Evolutionary conservation across 2,329 filamentous ascomycete genomes (phyloP).

Genomic region (Metarhizium anisopliae): DNA sequence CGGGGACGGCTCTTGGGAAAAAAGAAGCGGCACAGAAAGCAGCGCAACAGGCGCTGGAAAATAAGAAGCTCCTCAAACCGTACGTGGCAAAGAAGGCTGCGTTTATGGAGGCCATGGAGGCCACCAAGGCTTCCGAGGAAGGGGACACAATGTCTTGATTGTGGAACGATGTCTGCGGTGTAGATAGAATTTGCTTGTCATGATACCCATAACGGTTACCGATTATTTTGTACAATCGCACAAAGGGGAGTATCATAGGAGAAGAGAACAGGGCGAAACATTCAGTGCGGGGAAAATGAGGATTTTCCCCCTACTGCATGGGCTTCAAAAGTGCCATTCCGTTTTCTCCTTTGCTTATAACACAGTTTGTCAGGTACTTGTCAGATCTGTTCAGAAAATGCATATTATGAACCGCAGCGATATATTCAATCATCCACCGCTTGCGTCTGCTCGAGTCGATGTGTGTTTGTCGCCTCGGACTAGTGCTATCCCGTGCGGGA

Average conservation of each 20-base stretch:
- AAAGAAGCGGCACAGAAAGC: constrained; percentile 61
- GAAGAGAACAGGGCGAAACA: not conserved
- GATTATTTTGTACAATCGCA: not conserved
- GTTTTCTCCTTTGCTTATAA: not conserved
- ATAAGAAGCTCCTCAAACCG: constrained; percentile 53
- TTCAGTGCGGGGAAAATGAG: not conserved
- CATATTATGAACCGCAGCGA: too few relatives aligned
- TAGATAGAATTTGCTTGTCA: not conserved
- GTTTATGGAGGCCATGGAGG: constrained; percentile 27
- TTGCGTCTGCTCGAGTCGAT: too few relatives aligned
- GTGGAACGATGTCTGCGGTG: constrained; percentile 3
- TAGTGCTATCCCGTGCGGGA: too few relatives aligned
- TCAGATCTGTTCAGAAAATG: too few relatives aligned
- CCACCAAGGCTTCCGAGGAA: constrained; percentile 12
- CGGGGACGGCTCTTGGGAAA: constrained; percentile 56
- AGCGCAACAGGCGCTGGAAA: constrained; percentile 52
- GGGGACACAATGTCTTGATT: not conserved
- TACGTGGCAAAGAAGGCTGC: constrained; percentile 40
- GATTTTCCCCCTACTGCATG: not conserved
- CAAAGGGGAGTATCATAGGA: not conserved
- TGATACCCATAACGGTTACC: not conserved
- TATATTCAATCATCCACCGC: too few relatives aligned
- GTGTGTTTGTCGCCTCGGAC: too few relatives aligned
- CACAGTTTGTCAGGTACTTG: not conserved
- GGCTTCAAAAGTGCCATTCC: not conserved